Conservation (phyloP, 345 rosid genomes). For the Streptanthus diversifolius region DNA sequence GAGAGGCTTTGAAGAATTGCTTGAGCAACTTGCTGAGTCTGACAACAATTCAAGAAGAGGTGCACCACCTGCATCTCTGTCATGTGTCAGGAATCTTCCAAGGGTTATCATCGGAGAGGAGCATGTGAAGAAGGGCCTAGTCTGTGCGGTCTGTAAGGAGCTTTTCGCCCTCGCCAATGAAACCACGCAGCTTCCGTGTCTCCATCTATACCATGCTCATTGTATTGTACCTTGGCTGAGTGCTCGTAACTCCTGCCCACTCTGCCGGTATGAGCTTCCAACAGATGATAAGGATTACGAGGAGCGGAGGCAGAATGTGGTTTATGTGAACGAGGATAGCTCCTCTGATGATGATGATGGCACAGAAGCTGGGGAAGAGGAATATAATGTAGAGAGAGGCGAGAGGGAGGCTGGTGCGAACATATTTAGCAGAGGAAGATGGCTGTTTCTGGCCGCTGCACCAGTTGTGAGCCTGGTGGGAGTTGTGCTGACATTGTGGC, state of each 20-base stretch:
- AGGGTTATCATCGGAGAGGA: conserved; percentile 43
- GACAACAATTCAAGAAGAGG: conserved; percentile 75
- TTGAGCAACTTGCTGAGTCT: conserved; percentile 66
- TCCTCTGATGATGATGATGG: conserved; percentile 38
- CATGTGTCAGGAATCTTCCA: conserved; percentile 64
- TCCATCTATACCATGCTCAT: conserved; percentile 65
- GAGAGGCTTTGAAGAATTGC: conserved; percentile 69
- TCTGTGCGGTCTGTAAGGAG: conserved; percentile 94
- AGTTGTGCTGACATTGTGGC: conserved; percentile 63
- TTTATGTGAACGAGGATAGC: conserved; percentile 42
- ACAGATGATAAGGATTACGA: conserved; percentile 85
- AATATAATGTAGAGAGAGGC: conserved; percentile 24
- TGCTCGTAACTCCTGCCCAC: conserved; percentile 87
- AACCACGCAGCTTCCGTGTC: conserved; percentile 81
- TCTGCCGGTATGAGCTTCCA: conserved; percentile 87
- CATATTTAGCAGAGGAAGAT: conserved; percentile 51
- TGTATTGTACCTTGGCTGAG: conserved; percentile 90
- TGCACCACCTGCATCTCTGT: conserved; percentile 83
- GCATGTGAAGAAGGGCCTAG: conserved; percentile 44
- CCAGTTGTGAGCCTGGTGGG: conserved; percentile 80
- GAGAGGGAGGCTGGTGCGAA: conserved; percentile 23
- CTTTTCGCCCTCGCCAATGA: conserved; percentile 47
- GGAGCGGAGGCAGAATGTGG: conserved; percentile 48
- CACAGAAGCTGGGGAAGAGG: conserved; percentile 47
- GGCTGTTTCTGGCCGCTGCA: conserved; percentile 78